Base-by-base conservation (phyloP, 2,329 filamentous ascomycete genomes). In the Podosphaera xanthii region DNA sequence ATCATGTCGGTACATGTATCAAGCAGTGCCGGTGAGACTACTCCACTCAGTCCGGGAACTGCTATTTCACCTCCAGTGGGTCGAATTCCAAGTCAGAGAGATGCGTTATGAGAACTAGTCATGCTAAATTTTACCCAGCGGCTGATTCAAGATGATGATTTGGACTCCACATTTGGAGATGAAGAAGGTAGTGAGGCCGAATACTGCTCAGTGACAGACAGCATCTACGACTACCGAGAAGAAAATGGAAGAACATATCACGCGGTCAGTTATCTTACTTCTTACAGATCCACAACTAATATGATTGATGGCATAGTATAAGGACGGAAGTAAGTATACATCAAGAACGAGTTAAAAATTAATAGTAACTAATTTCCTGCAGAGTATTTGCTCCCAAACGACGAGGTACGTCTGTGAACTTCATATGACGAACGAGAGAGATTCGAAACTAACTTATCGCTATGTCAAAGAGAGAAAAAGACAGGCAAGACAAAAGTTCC, bases 171-270 rank as follows among this genome's bases (percentile, higher is more conserved):
- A 3, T 40, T 53, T 52, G 59, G 55, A 1, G 59, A 58, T 12
- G 61, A 60, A 52, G 58, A 60, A 5, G 59, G 58, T 3, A 61
- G 60, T 56, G 50, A 46, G 2, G 33, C 62, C 36, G 38, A 63
- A 42, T 57, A 61, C 40, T 58, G 58, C 2, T 64, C 62, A 14
- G 54, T 64, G 2, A 52, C 44, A 31, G 61, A 59, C n/a, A 63
- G 59, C 31, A 60, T 64, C 30, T 63, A 62, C 36, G 59, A 62
- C 8, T 60, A 52, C 22, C 59, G 59, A 1, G 61, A 60, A 7
- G 63, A 64, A 48, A 62, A 64, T 36, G 63, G 63, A 31, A 60
- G 62, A 52, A 63, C 61, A 10, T 64, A 63, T 57, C 63, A 64
- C 57, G 58, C 60, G 22, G 61, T 62, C 33, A 7, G 59, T 60